Evolutionary conservation across 2,329 filamentous ascomycete species (phyloP), one percentile per base, ranked within the genome.

Genomic region (Tympanopsis confertula): DNA sequence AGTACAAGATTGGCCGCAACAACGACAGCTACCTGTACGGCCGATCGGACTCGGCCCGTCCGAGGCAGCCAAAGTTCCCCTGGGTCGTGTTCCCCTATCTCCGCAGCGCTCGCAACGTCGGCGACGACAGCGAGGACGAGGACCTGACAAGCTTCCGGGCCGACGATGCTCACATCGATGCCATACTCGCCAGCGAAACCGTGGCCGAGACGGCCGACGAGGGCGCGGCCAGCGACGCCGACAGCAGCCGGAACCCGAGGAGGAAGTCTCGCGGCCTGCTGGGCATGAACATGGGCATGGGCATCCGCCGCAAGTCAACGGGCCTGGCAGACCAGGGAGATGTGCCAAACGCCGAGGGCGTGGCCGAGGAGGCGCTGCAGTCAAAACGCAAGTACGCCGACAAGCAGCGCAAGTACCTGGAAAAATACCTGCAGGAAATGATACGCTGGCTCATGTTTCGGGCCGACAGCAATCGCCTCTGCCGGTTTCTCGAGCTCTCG

Each of bases 401-500:
- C 48, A 78, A 76, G 43, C 88, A 95, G 58, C 76, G 89, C 39
- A 82, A 78, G 49, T 85, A 85, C 54, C 66, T 98, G 20, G 91
- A 96, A 54, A 78, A 78, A 36, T 98, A 98, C 54, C 65, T 98
- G 15, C 86, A 89, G 45, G 83, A 89, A 50, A 86, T 96, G 78
- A 89, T 96, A 42, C 79, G 86, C 39, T 96, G 89, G 74, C 77
- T 98, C 49, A 96, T 96, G 60, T 96, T 98, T 62, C 78, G 89
- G 35, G 80, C 91, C 5, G 89, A 96, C 58, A 95, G 87, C 61
- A 96, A 95, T 51, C 78, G 91, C 7, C 68, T 98, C 3, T 98
- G 91, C 62, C 91, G 93, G 45, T 98, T 98, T 55, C 66, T 98
- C 2, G 91, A 98, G 55, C 67, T 98, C 5, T 98, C 91, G 14